Evolutionary conservation across 306 rosid species (phyloP).

Genomic region (Neltuma alba): DNA sequence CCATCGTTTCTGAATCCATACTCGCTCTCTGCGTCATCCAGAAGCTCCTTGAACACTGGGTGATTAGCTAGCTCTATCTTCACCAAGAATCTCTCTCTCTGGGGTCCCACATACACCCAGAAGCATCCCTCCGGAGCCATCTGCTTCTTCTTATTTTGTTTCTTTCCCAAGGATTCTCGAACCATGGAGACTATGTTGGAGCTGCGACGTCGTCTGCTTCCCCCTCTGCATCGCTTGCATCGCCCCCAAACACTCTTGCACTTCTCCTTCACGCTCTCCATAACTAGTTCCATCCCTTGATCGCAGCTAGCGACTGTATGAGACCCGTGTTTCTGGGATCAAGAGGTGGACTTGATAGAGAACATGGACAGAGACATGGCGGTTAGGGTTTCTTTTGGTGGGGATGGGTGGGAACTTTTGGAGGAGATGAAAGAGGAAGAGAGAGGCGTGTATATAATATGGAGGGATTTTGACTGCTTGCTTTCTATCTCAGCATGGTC

Average conservation of each 20-base stretch:
- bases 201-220: neutral
- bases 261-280: neutral
- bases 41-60: constrained; percentile 48
- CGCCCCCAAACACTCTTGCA: neutral
- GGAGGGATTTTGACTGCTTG: neutral
- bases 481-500: neutral
- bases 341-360: neutral
- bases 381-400: neutral
- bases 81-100: constrained; percentile 47
- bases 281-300: neutral
- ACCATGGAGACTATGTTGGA: neutral
- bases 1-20: constrained; percentile 55
- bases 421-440: neutral
- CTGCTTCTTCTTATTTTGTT: neutral
- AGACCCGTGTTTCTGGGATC: neutral
- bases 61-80: constrained; percentile 49
- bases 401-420: neutral
- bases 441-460: neutral
- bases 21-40: constrained; percentile 56
- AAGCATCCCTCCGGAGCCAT: constrained; percentile 50
- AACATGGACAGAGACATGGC: neutral
- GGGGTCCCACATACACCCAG: constrained; percentile 53
- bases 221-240: neutral
- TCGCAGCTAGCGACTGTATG: neutral
- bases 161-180: neutral